A percentile compares a stretch with the other conserved stretches of the same genome.
Conservation (phyloP, 75 land plant species). For the Pinus tabuliformis region DNA sequence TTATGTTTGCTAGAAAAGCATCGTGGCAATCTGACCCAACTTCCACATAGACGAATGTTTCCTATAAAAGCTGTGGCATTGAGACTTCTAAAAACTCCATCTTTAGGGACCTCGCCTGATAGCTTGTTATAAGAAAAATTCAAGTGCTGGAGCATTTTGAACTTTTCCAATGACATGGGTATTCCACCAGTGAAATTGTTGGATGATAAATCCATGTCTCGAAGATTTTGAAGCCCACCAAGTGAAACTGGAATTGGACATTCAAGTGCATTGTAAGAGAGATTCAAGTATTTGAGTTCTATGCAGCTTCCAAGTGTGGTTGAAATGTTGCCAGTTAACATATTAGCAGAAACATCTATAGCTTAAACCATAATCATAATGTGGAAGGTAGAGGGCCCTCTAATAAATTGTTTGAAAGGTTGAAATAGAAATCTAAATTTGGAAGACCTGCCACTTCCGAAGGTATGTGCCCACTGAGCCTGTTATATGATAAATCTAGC, state of each 20-base stretch:
- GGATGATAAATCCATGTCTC: conserved; percentile 16
- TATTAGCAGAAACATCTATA: too few relatives aligned
- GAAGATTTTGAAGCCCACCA: background rate
- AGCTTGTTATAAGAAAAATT: background rate
- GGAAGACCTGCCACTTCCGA: too few relatives aligned
- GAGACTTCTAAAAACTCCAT: background rate
- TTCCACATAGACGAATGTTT: background rate
- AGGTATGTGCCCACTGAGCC: too few relatives aligned
- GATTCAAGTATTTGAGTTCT: too few relatives aligned
- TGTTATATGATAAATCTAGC: too few relatives aligned
- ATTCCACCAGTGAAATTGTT: conserved; percentile 12
- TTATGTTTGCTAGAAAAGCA: background rate
- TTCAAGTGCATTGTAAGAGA: background rate
- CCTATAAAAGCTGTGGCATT: background rate
- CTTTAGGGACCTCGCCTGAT: background rate
- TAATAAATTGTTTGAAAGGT: too few relatives aligned
- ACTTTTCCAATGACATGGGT: background rate
- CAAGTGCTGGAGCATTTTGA: background rate
- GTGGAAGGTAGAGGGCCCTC: too few relatives aligned
- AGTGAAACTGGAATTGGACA: conserved; percentile 19
- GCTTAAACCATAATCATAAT: too few relatives aligned
- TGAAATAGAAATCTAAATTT: too few relatives aligned
- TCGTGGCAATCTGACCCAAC: background rate
- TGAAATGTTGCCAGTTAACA: too few relatives aligned
- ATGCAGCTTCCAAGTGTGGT: too few relatives aligned